Conservation (phyloP, 768 basidiomycete genomes). For the Hydnomerulius pinastri region DNA sequence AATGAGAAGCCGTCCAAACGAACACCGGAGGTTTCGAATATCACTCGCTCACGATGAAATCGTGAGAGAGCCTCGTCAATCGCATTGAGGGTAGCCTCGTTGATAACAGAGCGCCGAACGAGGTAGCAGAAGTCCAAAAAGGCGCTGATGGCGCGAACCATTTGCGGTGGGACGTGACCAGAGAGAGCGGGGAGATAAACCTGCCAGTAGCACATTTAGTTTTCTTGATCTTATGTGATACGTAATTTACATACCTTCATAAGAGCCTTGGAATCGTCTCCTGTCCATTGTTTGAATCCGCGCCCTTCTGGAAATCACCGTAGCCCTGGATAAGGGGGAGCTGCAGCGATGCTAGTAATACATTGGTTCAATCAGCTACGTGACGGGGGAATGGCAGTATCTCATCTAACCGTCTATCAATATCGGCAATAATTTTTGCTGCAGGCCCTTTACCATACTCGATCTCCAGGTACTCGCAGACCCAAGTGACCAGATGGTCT, state of each 20-base stretch:
- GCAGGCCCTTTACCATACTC: constrained; percentile 3
- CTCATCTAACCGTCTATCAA: constrained; percentile 29
- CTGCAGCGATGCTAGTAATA: constrained; percentile 33
- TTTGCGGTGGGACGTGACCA: constrained; percentile 17
- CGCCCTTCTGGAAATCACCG: constrained; percentile 31
- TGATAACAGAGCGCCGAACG: constrained; percentile 17
- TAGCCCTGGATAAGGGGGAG: constrained; percentile 27
- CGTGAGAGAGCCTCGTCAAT: constrained; percentile 17
- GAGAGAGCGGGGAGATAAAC: constrained; percentile 28
- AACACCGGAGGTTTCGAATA: constrained; percentile 18
- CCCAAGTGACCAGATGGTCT: background rate
- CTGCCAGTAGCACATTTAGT: constrained; percentile 38
- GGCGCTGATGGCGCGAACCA: constrained; percentile 16
- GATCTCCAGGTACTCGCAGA: background rate
- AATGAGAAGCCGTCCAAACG: constrained; percentile 20
- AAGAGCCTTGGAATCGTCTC: constrained; percentile 37
- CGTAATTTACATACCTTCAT: constrained; percentile 34
- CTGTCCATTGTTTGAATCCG: constrained; percentile 38
- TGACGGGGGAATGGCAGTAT: no score
- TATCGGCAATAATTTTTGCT: constrained; percentile 25
- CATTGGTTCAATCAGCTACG: background rate
- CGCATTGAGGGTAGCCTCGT: constrained; percentile 16
- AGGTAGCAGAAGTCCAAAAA: constrained; percentile 37
- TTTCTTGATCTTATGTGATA: constrained; percentile 23
- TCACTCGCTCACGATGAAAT: constrained; percentile 21